Evolutionary conservation across 2,329 filamentous ascomycete species (phyloP), one percentile per base, ranked within the genome.

Genomic region (Colletotrichum sojae): DNA sequence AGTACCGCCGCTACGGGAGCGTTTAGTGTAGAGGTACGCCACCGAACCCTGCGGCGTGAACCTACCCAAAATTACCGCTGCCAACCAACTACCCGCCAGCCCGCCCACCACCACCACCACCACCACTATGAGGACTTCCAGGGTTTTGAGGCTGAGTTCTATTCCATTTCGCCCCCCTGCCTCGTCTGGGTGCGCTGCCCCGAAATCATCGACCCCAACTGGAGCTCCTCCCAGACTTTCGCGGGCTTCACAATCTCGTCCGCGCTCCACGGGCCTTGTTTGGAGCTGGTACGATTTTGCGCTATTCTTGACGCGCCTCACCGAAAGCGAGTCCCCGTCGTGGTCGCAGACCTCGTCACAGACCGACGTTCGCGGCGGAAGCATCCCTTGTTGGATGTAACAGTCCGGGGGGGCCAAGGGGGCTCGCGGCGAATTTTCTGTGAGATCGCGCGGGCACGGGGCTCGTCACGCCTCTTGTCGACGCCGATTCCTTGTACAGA

Each of bases 401-500:
- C 66, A 16, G 25, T 71, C 65, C 48, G 52, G 67, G 67, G 63
- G 58, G 40, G 40, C 45, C 52, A 67, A 45, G 63, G 64, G 70
- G 63, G 58, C 49, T 63, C 52, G 48, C 70, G 70, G 63, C 68
- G 68, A 71, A 67, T 72, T 72, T 70, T 58, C 53, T 64, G 67
- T 59, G 58, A 71, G 64, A 71, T 71, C 70, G 64, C 61, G 63
- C 63, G 51, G 48, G 58, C 65, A 60, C 60, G 63, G 63, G 63
- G 36, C 57, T 52, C 57, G 52, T 58, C 52, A 58, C 40, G 36
- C 52, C 57, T 70, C 65, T 63, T 25, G 45, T 70, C 49, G 69
- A 65, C 39, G 57, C 53, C 56, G 56, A 39, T 63, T 58, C 54
- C 58, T 62, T 69, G 49, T 61, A 65, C 55, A 68, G 64, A 58